phyloP scores from a whole-genome alignment of 23 red algal genomes.

The Pyropia yezoensis region DNA sequence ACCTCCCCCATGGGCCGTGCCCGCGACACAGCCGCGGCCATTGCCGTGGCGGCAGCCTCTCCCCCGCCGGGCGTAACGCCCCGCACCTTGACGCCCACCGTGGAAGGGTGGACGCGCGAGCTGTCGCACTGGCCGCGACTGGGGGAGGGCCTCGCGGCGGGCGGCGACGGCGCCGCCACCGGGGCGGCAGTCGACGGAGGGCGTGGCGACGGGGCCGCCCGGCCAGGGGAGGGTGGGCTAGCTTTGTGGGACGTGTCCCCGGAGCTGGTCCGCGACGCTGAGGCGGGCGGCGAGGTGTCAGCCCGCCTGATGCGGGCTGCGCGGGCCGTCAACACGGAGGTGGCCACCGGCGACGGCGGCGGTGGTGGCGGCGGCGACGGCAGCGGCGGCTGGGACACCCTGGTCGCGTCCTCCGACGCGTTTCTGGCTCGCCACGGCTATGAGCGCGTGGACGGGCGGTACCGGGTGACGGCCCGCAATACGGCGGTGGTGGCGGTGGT shows the following conservation, averaged over 20 bases:
- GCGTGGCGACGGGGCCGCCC: neutral
- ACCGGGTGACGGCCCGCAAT: conserved; percentile 33
- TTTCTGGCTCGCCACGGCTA: conserved; percentile 90
- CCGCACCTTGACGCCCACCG: conserved; percentile 17
- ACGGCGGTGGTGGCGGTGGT: conserved; percentile 74
- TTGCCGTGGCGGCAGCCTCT: conserved; percentile 22
- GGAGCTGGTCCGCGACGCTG: conserved; percentile 32
- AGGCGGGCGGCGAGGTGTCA: neutral
- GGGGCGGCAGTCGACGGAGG: conserved; percentile 16
- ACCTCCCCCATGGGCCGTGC: conserved; percentile 86
- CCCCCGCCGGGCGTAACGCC: too few species aligned
- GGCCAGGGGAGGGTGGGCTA: conserved; percentile 37
- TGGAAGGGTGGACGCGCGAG: conserved; percentile 93
- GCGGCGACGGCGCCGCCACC: conserved; percentile 4
- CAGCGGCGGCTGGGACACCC: conserved; percentile 27
- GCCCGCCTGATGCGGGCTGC: neutral
- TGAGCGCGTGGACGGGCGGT: conserved; percentile 52
- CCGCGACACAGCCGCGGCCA: conserved; percentile 59
- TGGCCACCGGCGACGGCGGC: conserved; percentile 21
- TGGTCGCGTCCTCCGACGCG: conserved; percentile 29
- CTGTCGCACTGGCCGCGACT: conserved; percentile 79
- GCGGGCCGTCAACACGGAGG: conserved; percentile 1
- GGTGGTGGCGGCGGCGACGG: conserved; percentile 14
- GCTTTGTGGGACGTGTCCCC: conserved; percentile 90
- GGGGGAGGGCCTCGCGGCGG: too few species aligned